Percentiles rank a stretch among this genome's conserved stretches.
Conservation (phyloP, 192 early-diverging fungal species). For the Phlyctochytrium bullatum region DNA sequence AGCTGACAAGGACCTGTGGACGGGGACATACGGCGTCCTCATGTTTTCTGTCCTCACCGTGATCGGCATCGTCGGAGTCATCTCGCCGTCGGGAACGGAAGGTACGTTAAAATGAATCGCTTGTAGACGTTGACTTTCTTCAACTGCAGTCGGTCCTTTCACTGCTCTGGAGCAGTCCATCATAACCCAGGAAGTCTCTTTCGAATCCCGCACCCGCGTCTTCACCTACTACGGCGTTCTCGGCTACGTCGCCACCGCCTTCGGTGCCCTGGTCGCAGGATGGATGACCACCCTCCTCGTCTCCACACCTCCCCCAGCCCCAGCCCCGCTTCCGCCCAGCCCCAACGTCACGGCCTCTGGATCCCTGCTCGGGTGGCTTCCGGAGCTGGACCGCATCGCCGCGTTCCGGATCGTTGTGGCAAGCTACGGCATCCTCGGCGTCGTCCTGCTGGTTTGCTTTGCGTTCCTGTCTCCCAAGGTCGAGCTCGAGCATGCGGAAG, state of each 20-base stretch:
- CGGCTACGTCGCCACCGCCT: constrained; percentile 21
- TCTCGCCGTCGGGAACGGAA: constrained; percentile 13
- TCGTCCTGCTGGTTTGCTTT: constrained; percentile 15
- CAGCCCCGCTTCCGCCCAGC: no score
- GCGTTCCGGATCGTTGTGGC: constrained; percentile 18
- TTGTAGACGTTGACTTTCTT: not conserved
- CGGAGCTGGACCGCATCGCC: constrained; percentile 14
- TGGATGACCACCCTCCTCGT: not conserved
- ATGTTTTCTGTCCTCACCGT: constrained; percentile 5
- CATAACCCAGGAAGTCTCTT: constrained; percentile 8
- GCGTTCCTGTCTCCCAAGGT: no score
- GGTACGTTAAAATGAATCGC: not conserved
- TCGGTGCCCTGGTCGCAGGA: constrained; percentile 18
- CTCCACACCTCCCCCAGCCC: not conserved
- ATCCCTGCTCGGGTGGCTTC: no score
- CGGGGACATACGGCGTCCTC: not conserved
- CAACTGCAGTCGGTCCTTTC: constrained; percentile 18
- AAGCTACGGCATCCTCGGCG: constrained; percentile 12
- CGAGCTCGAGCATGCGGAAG: no score
- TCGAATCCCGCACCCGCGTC: constrained; percentile 1
- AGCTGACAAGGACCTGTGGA: not conserved
- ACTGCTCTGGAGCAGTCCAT: constrained; percentile 25
- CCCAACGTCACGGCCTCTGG: no score
- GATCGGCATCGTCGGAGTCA: constrained; percentile 20
- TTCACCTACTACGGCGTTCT: constrained; percentile 22